Percentiles rank a stretch among this genome's conserved stretches.
Evolutionary conservation across 176 grass and related monocot genomes (phyloP).

Genomic region (Carex cristatella): DNA sequence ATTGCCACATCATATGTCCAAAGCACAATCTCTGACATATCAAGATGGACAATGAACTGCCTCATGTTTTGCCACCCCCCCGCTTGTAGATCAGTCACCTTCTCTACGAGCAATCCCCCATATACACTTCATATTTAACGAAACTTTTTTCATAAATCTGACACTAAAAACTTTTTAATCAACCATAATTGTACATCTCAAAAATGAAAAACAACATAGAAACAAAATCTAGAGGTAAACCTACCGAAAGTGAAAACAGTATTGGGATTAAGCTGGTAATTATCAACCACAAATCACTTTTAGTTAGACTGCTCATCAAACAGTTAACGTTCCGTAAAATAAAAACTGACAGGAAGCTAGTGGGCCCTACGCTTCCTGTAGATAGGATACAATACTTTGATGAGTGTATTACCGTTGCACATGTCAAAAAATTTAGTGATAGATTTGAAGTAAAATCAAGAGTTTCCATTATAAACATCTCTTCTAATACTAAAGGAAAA

Average conservation of each 20-base stretch:
- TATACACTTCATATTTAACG: too few species aligned
- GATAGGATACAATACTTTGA: slow-evolving; percentile 22
- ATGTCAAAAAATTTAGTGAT: background rate
- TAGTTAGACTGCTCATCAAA: background rate
- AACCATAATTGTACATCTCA: background rate
- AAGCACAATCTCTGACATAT: background rate
- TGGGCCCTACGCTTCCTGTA: background rate
- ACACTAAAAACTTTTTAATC: background rate
- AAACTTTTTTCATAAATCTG: too few species aligned
- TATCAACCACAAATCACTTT: background rate
- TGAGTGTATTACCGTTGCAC: slow-evolving; percentile 34
- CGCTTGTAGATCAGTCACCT: too few species aligned
- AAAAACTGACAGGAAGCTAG: background rate
- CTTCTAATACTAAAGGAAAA: slow-evolving; percentile 28
- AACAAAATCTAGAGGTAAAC: slow-evolving; percentile 17
- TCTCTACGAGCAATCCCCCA: too few species aligned
- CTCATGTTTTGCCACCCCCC: too few species aligned
- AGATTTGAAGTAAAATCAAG: slow-evolving; percentile 33
- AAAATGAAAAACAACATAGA: background rate
- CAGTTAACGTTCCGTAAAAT: background rate
- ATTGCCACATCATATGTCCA: background rate
- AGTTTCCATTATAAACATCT: slow-evolving; percentile 61
- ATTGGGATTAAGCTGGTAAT: background rate
- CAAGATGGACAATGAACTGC: background rate
- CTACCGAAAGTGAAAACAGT: background rate